A percentile compares a stretch with the other conserved stretches of the same genome.
Evolutionary conservation across 2,329 filamentous ascomycete species (phyloP).

Genomic region (Ceratocystis eucalypticola): DNA sequence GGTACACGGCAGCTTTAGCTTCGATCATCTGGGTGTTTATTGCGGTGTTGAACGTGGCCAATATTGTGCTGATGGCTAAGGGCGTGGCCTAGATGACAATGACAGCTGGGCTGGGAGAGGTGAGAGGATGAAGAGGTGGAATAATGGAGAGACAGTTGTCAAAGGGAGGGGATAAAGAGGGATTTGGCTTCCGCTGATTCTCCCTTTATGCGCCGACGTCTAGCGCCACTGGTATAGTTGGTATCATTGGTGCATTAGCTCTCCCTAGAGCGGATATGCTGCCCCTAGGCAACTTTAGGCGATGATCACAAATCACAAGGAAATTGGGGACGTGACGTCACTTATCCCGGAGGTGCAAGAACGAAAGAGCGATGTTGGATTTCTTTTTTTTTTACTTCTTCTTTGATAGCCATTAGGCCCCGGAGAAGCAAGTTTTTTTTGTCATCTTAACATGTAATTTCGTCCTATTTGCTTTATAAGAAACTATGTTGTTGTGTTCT

Average conservation of each 20-base stretch:
- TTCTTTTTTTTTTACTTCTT: not conserved
- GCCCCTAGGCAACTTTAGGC: not conserved
- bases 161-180: not conserved
- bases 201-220: not conserved
- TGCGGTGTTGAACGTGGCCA: constrained; percentile 59
- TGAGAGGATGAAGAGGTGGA: too few species aligned
- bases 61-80: constrained; percentile 49
- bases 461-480: too few species aligned
- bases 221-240: not conserved
- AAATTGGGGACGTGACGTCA: too few species aligned
- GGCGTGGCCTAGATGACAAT: constrained; percentile 18
- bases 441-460: not conserved
- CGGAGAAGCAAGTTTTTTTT: not conserved
- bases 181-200: not conserved
- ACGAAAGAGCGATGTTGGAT: not conserved
- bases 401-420: not conserved
- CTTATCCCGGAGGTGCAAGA: not conserved
- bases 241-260: not conserved
- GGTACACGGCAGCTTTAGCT: constrained; percentile 44
- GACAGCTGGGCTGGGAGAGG: not conserved
- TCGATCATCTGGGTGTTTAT: constrained; percentile 60
- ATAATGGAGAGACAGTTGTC: too few species aligned
- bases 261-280: not conserved
- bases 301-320: too few species aligned
- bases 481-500: too few species aligned